phyloP scores from a whole-genome alignment of 2,329 filamentous ascomycete genomes.

The Colletotrichum orchidophilum region DNA sequence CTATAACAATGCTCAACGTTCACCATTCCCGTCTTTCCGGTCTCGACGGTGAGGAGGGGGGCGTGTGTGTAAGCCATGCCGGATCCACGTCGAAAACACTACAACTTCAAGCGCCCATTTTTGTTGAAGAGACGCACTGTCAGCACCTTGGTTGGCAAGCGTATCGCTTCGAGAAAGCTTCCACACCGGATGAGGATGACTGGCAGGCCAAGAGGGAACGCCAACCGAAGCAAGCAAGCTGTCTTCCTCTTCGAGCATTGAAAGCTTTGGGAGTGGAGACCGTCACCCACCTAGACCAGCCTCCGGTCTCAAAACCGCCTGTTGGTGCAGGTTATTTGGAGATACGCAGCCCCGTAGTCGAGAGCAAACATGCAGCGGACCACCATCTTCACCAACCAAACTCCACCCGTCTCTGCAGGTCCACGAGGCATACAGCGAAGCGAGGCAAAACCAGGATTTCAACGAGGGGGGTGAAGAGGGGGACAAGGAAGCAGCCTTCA shows the following conservation, averaged over 20 bases:
- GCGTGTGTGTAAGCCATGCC: background rate
- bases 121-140: background rate
- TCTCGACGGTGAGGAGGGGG: background rate
- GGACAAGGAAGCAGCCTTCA: background rate
- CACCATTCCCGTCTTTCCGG: background rate
- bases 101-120: background rate
- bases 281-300: background rate
- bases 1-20: background rate
- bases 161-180: slow-evolving; percentile 14
- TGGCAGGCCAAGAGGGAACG: background rate
- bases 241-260: background rate
- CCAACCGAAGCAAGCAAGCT: background rate
- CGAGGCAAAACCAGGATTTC: background rate
- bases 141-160: background rate
- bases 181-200: background rate
- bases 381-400: slow-evolving; percentile 7
- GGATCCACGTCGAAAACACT: background rate
- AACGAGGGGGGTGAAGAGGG: background rate
- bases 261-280: background rate
- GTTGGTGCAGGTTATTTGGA: background rate
- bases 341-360: background rate
- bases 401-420: background rate
- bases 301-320: background rate
- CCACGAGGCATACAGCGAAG: background rate
- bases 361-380: slow-evolving; percentile 14